These are phyloP conservation scores for Smallanthus sonchifolius DNA, from an alignment of 129 eudicot genomes.

Conservation along the genomic window DNA sequence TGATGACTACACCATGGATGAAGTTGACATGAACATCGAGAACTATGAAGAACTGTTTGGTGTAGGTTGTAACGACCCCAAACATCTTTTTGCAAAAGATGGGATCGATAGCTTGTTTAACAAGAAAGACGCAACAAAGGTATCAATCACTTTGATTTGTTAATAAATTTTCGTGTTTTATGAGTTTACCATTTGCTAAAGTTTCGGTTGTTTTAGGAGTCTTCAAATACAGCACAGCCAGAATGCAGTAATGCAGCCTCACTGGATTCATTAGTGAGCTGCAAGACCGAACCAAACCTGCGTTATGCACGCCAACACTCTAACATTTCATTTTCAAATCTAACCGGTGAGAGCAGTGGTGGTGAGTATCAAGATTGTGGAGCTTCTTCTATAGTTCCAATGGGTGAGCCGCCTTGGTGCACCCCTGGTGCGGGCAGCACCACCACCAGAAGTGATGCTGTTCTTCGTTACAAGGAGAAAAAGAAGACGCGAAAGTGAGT, in stretches of 20 bases:
- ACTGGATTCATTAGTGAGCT: conserved; percentile 66
- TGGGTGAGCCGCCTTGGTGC: conserved; percentile 80
- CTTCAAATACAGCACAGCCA: conserved; percentile 21
- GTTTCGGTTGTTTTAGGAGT: conserved; percentile 36
- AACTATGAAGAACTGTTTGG: conserved; percentile 78
- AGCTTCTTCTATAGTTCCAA: conserved; percentile 44
- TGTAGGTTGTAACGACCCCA: conserved; percentile 51
- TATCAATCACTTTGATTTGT: neutral
- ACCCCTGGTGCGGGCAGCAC: conserved; percentile 55
- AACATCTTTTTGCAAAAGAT: conserved; percentile 61
- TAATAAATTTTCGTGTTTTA: neutral
- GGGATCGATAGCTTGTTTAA: conserved; percentile 61
- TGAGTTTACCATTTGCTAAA: neutral
- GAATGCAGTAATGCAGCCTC: conserved; percentile 75
- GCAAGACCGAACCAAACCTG: conserved; percentile 67
- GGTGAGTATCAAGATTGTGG: conserved; percentile 49
- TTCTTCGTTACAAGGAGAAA: conserved; percentile 82
- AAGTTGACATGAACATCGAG: conserved; percentile 62
- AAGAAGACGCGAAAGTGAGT: conserved; percentile 73
- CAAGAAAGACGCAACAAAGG: conserved; percentile 34
- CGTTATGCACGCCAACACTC: conserved; percentile 52
- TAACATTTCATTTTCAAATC: conserved; percentile 59
- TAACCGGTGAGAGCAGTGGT: conserved; percentile 74
- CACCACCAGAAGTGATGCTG: conserved; percentile 60
- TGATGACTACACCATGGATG: conserved; percentile 66